Percentiles rank a stretch among this genome's conserved stretches.
Conservation (phyloP, 768 basidiomycete genomes). For the Lanmaoa rubissima region DNA sequence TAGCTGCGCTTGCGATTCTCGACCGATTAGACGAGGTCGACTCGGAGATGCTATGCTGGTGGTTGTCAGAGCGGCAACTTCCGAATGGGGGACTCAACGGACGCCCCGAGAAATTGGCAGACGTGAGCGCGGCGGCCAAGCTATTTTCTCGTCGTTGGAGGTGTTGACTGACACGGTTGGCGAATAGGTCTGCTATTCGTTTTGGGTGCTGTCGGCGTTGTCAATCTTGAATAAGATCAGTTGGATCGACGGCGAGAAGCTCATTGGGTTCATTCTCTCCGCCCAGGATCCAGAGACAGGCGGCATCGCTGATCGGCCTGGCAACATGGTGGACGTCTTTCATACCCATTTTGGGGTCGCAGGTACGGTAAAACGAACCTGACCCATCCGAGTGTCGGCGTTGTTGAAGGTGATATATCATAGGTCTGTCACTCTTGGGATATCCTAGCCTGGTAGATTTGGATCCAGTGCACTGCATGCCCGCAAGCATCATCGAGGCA, state of each 20-base stretch:
- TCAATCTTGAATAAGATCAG: conserved; percentile 77
- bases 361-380: conserved; percentile 40
- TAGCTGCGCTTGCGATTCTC: conserved; percentile 83
- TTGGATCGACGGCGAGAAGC: conserved; percentile 86
- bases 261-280: conserved; percentile 80
- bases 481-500: conserved; percentile 65
- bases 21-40: conserved; percentile 81
- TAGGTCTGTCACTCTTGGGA: conserved; percentile 81
- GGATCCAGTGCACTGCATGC: conserved; percentile 98
- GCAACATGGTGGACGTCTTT: conserved; percentile 95
- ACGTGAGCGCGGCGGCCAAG: conserved; percentile 54
- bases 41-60: conserved; percentile 79
- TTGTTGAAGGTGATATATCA: background rate
- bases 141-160: background rate
- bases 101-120: conserved; percentile 95
- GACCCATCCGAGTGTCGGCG: background rate
- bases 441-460: conserved; percentile 82
- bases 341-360: conserved; percentile 93
- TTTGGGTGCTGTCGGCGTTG: conserved; percentile 91
- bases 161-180: background rate
- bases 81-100: conserved; percentile 95
- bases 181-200: conserved; percentile 83
- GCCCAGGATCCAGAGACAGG: conserved; percentile 89
- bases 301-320: conserved; percentile 92
- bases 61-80: conserved; percentile 91